Evolutionary conservation across 805 yeast genomes (phyloP).

Genomic region (Hanseniaspora osmophila): DNA sequence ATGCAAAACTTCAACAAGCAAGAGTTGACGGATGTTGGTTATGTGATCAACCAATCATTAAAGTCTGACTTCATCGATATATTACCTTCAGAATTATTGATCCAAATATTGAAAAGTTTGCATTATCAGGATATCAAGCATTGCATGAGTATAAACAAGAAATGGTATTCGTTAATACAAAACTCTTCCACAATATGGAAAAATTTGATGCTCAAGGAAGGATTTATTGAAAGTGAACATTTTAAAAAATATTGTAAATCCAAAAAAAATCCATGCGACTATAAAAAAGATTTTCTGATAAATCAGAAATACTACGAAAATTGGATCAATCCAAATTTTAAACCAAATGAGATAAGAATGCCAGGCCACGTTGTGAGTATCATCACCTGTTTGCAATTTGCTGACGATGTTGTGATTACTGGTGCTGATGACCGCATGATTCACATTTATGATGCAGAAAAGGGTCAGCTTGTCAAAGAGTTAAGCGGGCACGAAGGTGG

Average conservation of each 20-base stretch:
- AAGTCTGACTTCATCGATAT: constrained; percentile 57
- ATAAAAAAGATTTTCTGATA: constrained; percentile 19
- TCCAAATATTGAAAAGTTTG: constrained; percentile 48
- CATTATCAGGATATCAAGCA: constrained; percentile 49
- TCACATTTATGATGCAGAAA: constrained; percentile 62
- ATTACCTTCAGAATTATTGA: constrained; percentile 64
- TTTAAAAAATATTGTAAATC: constrained; percentile 25
- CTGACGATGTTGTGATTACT: constrained; percentile 77
- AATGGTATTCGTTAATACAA: constrained; percentile 57
- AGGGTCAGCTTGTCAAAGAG: constrained; percentile 49
- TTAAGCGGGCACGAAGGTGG: constrained; percentile 92
- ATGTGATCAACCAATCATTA: constrained; percentile 38
- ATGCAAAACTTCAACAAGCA: constrained; percentile 45
- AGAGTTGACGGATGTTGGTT: constrained; percentile 46
- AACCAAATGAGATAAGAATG: constrained; percentile 53
- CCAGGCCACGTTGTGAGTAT: constrained; percentile 65
- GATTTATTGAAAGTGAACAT: constrained; percentile 34
- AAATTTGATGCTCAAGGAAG: constrained; percentile 45
- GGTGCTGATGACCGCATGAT: constrained; percentile 83
- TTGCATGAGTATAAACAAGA: constrained; percentile 48
- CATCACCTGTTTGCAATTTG: constrained; percentile 91
- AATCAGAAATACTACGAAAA: constrained; percentile 22
- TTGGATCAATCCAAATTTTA: constrained; percentile 67
- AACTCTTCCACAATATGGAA: constrained; percentile 59
- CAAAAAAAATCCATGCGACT: constrained; percentile 16